These are phyloP conservation scores for Jackrogersella multiformis DNA, from an alignment of 495 filamentous ascomycete genomes.

Conservation along the genomic window DNA sequence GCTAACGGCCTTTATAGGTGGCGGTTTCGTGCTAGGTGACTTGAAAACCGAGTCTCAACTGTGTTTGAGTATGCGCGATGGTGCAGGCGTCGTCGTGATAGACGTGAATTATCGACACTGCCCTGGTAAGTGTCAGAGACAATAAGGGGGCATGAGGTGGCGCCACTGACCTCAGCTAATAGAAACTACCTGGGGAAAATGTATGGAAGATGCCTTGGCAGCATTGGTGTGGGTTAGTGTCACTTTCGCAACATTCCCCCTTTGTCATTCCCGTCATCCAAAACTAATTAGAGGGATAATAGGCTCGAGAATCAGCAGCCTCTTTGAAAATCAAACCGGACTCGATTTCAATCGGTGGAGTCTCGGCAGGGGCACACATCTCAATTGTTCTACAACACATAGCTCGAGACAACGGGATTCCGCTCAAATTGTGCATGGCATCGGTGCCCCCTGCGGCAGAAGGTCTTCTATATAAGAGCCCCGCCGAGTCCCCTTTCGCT, in stretches of 20 bases:
- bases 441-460: constrained; percentile 55
- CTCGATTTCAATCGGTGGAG: constrained; percentile 59
- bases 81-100: constrained; percentile 53
- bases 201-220: constrained; percentile 58
- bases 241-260: background rate
- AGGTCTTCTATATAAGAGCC: constrained; percentile 49
- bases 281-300: background rate
- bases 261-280: background rate
- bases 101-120: constrained; percentile 64
- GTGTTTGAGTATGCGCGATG: constrained; percentile 57
- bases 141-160: background rate
- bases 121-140: constrained; percentile 47
- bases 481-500: constrained; percentile 56
- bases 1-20: constrained; percentile 31
- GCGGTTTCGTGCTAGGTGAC: constrained; percentile 60
- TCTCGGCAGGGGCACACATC: constrained; percentile 61
- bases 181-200: constrained; percentile 58
- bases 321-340: constrained; percentile 54
- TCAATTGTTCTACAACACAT: constrained; percentile 58
- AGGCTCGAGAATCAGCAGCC: constrained; percentile 46
- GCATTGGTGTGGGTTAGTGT: constrained; percentile 51
- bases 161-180: background rate
- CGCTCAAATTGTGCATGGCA: constrained; percentile 53
- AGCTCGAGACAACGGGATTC: constrained; percentile 57
- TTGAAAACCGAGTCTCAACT: constrained; percentile 55